phyloP scores from a whole-genome alignment of 1,284 basidiomycete species.

The Ustilago curta region DNA sequence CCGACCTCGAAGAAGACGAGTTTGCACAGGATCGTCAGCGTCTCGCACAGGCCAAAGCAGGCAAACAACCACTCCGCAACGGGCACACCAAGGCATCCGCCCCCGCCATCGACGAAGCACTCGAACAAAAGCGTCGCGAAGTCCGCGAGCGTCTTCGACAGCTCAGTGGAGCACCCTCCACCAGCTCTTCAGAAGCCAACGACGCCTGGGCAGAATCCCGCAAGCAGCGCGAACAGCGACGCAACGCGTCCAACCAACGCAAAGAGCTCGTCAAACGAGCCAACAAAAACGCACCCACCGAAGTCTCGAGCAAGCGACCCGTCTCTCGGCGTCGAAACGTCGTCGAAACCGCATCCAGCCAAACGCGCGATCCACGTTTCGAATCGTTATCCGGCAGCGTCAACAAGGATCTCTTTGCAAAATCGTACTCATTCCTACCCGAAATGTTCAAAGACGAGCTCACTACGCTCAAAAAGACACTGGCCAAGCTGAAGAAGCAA shows the following conservation, averaged over 20 bases:
- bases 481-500: slow-evolving; percentile 78
- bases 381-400: slow-evolving; percentile 79
- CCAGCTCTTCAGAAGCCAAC: slow-evolving; percentile 6
- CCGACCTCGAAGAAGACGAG: slow-evolving; percentile 56
- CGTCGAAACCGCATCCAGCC: slow-evolving; percentile 77
- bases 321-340: slow-evolving; percentile 83
- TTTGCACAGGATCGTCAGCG: slow-evolving; percentile 44
- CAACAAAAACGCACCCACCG: slow-evolving; percentile 91
- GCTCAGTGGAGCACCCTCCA: slow-evolving; percentile 24
- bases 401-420: slow-evolving; percentile 77
- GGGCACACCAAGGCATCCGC: slow-evolving; percentile 2
- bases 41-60: slow-evolving; percentile 24
- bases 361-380: slow-evolving; percentile 89
- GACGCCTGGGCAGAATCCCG: slow-evolving; percentile 19
- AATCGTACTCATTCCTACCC: slow-evolving; percentile 83
- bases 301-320: slow-evolving; percentile 85
- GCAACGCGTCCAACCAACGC: slow-evolving; percentile 26
- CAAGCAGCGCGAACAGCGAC: slow-evolving; percentile 16
- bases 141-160: slow-evolving; percentile 41
- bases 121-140: slow-evolving; percentile 36
- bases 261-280: slow-evolving; percentile 73
- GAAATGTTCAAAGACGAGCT: slow-evolving; percentile 79
- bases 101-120: slow-evolving; percentile 15
- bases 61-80: slow-evolving; percentile 28
- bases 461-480: slow-evolving; percentile 75